Base-by-base conservation (phyloP, 768 basidiomycete species). In the Clitopilus hobsonii region DNA sequence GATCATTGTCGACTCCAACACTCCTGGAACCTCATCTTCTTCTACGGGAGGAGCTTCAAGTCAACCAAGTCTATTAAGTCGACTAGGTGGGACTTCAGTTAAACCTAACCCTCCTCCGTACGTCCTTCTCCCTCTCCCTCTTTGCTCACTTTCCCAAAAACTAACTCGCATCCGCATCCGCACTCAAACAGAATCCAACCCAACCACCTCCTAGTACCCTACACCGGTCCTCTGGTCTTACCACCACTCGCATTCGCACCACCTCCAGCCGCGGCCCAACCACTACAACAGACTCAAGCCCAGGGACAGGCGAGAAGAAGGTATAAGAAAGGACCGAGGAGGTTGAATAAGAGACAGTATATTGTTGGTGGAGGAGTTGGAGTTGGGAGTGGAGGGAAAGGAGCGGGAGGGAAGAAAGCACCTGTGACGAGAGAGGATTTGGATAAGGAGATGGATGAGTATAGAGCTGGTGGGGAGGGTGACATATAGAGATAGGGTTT, bases 401-500 rank as follows among this genome's bases (percentile, higher is more conserved):
- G 13, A 36, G 4, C 32, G 10, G 4, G 59, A 59, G 41, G 41
- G n/a, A 45, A 18, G 10, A 52, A 61, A 26, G 55, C 56, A 49
- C 55, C 68, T 3, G 58, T 66, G 13, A 80, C 86, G 0, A 63
- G 71, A 6, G 83, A 77, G 24, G 81, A 90, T 56, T 75, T 91
- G 22, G 89, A 91, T 65, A 76, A 79, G 65, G 89, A 91, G 67
- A 90, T 91, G 86, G 89, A 91, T 54, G 85, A 86, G 49, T 91
- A 90, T 59, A 78, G 79, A 50, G 84, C 87, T 20, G 71, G 68
- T 10, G 73, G 70, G 11, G 69, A 59, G n/a, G n/a, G n/a, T n/a
- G n/a, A n/a, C n/a, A n/a, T n/a, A n/a, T n/a, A n/a, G n/a, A n/a
- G n/a, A n/a, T n/a, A n/a, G n/a, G n/a, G n/a, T n/a, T n/a, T n/a